Evolutionary conservation across 805 yeast genomes (phyloP), one percentile per base, ranked within the genome.

Genomic region (Starmera dryadoides): DNA sequence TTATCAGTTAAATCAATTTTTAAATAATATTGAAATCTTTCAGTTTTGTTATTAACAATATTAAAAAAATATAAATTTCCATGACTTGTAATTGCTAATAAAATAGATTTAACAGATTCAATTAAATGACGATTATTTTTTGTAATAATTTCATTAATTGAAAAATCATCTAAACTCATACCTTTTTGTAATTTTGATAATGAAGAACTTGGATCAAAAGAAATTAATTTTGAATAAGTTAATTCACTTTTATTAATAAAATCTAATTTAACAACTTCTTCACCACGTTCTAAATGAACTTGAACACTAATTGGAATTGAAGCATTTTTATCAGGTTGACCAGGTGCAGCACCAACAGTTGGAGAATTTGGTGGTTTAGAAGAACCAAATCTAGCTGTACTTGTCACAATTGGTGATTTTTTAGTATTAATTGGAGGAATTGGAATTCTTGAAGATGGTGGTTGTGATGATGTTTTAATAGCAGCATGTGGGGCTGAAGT

Each of bases 1-100:
- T 64, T 60, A 48, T 73, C 76, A 0, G 75, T 70, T 23, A 71
- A 48, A 38, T 62, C 69, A 29, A 74, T 67, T 21, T 69, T 69
- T 28, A 60, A 50, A 17, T 49, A 39, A 23, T 47, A 21, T 53
- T 58, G 39, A 36, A 34, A 30, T 47, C 33, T 16, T 31, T 42
- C 17, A 39, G 18, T 4, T 57, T 59, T n/a, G 58, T 45, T 36
- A 59, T 43, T 18, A 50, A 49, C 18, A 30, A 44, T 37, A 41
- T 45, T 54, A 36, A 62, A 50, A 14, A 64, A 40, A 30, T 58
- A 52, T 20, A 64, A 47, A 33, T 58, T 52, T 2, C 68, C 69
- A 21, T 36, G 38, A 38, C 61, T 59, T 5, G 68, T 59, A 14
- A 64, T 52, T 8, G 50, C 48, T 31, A 64, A 47, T 1, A 60